These are phyloP conservation scores for Penicillium janthinellum DNA, from an alignment of 2,329 filamentous ascomycete species.

Conservation along the genomic window DNA sequence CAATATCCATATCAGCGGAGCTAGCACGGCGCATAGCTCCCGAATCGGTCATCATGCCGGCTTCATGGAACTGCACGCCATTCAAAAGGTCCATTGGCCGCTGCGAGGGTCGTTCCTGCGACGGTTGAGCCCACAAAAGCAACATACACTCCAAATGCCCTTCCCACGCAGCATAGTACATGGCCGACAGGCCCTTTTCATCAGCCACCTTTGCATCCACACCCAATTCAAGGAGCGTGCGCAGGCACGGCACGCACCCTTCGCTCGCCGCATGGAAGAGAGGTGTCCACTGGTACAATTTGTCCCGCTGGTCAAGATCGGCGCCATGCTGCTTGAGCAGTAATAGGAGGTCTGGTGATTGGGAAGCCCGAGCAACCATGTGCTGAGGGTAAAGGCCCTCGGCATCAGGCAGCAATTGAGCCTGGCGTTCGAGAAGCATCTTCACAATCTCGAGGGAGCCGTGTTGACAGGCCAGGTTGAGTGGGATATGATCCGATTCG, in stretches of 20 bases:
- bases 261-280: slow-evolving; percentile 96
- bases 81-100: slow-evolving; percentile 40
- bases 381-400: slow-evolving; percentile 98
- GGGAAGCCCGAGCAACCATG: slow-evolving; percentile 85
- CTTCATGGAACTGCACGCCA: slow-evolving; percentile 34
- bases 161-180: slow-evolving; percentile 99
- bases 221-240: slow-evolving; percentile 75
- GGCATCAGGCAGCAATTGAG: slow-evolving; percentile 85
- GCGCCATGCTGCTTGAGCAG: slow-evolving; percentile 83
- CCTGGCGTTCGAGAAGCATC: slow-evolving; percentile 76
- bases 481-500: slow-evolving; percentile 86
- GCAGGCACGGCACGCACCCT: slow-evolving; percentile 85
- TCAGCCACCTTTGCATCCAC: slow-evolving; percentile 79
- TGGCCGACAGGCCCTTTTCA: slow-evolving; percentile 88
- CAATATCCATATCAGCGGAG: slow-evolving; percentile 67
- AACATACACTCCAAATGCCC: slow-evolving; percentile 94
- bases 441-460: slow-evolving; percentile 83
- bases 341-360: slow-evolving; percentile 75
- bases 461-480: slow-evolving; percentile 94
- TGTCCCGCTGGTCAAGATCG: slow-evolving; percentile 88
- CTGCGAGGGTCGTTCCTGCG: slow-evolving; percentile 25
- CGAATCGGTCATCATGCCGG: slow-evolving; percentile 28
- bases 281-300: slow-evolving; percentile 96
- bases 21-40: slow-evolving; percentile 38
- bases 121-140: slow-evolving; percentile 61